Evolutionary conservation across 2,329 filamentous ascomycete genomes (phyloP).

Genomic region (Tolypocladium amazonense): DNA sequence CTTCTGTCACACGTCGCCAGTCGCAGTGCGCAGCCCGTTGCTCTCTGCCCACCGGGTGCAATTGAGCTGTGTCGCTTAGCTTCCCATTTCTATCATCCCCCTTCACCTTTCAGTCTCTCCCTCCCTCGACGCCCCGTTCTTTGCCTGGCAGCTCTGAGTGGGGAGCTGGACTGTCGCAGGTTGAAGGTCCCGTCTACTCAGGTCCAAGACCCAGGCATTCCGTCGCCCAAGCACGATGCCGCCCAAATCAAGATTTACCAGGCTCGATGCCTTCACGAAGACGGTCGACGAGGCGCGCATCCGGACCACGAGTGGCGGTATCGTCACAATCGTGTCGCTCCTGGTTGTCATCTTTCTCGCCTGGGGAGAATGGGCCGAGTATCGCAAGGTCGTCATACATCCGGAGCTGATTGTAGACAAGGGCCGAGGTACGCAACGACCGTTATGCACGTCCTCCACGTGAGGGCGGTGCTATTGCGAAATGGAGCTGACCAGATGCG

Average conservation of each 20-base stretch:
- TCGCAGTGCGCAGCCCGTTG: constrained; percentile 4
- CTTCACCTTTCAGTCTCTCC: background rate
- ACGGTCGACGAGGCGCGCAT: constrained; percentile 97
- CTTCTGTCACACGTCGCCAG: constrained; percentile 1
- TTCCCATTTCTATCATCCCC: background rate
- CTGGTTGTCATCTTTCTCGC: constrained; percentile 80
- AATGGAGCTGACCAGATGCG: constrained; percentile 10
- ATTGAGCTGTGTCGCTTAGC: background rate
- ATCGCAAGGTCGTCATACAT: constrained; percentile 73
- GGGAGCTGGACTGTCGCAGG: background rate
- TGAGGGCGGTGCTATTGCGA: background rate
- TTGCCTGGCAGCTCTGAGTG: background rate
- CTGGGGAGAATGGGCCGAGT: constrained; percentile 94
- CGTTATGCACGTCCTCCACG: too few relatives aligned
- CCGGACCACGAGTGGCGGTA: constrained; percentile 87
- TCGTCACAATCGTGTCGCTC: constrained; percentile 87
- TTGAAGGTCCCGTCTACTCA: background rate
- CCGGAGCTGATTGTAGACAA: constrained; percentile 96
- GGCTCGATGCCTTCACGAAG: constrained; percentile 97
- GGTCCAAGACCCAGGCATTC: background rate
- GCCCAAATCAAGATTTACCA: constrained; percentile 84
- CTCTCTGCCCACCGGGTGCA: background rate
- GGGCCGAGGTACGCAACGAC: constrained; percentile 60
- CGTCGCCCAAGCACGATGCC: constrained; percentile 47
- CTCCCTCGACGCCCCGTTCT: background rate